phyloP scores from a whole-genome alignment of 1,139 yeast species.

The Cylindricascospora bacillispora region DNA sequence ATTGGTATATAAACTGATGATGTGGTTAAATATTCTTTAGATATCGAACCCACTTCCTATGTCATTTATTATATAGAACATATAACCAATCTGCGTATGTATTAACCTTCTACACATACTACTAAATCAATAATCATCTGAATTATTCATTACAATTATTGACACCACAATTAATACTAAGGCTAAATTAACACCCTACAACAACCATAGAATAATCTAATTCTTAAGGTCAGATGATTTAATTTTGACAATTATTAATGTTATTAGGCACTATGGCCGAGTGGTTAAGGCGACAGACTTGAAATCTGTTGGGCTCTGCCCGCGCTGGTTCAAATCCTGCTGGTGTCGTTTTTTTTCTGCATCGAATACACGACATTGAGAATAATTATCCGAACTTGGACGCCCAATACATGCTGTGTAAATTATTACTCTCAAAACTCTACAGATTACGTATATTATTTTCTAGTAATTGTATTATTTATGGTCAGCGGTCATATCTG shows the following conservation, averaged over 20 bases:
- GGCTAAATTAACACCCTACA: background rate
- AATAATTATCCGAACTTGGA: no score
- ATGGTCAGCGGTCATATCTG: background rate
- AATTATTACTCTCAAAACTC: no score
- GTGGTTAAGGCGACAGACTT: constrained; percentile 24
- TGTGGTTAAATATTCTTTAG: background rate
- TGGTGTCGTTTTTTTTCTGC: constrained; percentile 17
- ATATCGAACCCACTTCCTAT: no score
- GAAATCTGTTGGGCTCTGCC: constrained; percentile 25
- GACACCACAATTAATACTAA: background rate
- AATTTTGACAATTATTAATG: no score
- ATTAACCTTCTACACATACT: no score
- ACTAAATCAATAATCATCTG: no score
- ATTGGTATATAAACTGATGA: no score
- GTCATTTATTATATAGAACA: no score
- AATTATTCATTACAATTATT: background rate
- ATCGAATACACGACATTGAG: background rate
- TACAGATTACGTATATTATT: no score
- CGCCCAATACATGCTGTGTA: background rate
- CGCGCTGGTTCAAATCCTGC: constrained; percentile 25
- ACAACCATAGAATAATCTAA: no score
- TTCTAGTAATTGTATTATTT: background rate
- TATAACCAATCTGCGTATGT: no score
- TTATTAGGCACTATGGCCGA: constrained; percentile 22
- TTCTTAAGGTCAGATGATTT: constrained; percentile 2